Conservation (phyloP, 805 yeast species). For the Candida qinlingensis region DNA sequence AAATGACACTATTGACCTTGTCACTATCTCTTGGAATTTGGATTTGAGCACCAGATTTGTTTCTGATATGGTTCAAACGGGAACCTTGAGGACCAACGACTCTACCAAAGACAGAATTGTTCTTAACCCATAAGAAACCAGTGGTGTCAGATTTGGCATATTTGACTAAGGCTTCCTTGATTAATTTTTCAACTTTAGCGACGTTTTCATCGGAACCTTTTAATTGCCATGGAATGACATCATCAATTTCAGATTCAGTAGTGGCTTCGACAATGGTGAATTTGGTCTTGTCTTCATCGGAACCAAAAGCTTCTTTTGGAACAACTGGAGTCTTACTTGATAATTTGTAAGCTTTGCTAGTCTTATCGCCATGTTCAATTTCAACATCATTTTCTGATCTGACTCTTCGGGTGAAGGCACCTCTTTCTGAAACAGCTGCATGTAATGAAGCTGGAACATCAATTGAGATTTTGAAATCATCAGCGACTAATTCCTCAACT, state of each 20-base stretch:
- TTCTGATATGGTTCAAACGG: constrained; percentile 56
- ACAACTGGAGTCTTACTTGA: constrained; percentile 41
- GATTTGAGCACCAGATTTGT: constrained; percentile 50
- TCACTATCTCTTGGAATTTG: constrained; percentile 58
- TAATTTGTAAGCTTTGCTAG: constrained; percentile 46
- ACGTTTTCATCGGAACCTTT: constrained; percentile 47
- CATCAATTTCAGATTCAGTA: constrained; percentile 24
- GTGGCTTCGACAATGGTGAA: constrained; percentile 40
- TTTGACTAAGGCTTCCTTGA: constrained; percentile 44
- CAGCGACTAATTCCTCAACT: constrained; percentile 55
- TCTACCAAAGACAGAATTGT: constrained; percentile 47
- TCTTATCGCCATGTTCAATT: constrained; percentile 51
- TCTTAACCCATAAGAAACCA: constrained; percentile 61
- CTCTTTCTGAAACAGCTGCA: constrained; percentile 60
- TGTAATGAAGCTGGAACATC: constrained; percentile 55
- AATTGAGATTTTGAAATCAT: constrained; percentile 46
- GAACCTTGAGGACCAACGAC: constrained; percentile 77
- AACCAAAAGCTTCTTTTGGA: constrained; percentile 41
- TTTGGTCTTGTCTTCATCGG: constrained; percentile 33
- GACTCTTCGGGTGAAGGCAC: constrained; percentile 53
- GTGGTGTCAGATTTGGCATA: constrained; percentile 41
- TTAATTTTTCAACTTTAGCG: constrained; percentile 44
- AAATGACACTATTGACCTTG: constrained; percentile 45
- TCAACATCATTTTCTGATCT: constrained; percentile 48
- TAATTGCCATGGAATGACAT: constrained; percentile 61